These are phyloP conservation scores for Thinopyrum elongatum DNA, from an alignment of 176 grass and related monocot genomes.

Conservation along the genomic window DNA sequence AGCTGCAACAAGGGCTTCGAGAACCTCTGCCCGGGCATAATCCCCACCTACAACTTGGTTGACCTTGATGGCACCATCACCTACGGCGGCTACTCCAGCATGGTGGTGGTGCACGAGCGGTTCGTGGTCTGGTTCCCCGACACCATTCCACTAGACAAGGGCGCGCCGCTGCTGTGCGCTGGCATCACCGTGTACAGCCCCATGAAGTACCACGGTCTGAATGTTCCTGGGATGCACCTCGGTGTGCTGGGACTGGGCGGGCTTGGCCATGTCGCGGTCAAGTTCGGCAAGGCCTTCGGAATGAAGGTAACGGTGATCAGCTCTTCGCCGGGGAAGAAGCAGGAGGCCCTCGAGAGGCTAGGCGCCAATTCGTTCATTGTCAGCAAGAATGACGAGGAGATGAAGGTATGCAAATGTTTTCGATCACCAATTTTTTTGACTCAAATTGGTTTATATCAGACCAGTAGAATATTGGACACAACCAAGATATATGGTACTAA, in stretches of 20 bases:
- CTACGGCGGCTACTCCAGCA: slow-evolving; percentile 60
- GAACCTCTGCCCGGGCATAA: slow-evolving; percentile 29
- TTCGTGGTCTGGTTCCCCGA: slow-evolving; percentile 60
- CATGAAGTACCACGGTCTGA: slow-evolving; percentile 53
- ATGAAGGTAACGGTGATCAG: slow-evolving; percentile 71
- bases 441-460: too few relatives aligned
- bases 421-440: too few relatives aligned
- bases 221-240: slow-evolving; percentile 32
- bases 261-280: slow-evolving; percentile 59
- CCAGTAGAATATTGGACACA: too few relatives aligned
- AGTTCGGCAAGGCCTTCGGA: slow-evolving; percentile 59
- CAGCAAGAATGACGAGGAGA: slow-evolving; percentile 25
- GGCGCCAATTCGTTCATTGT: slow-evolving; percentile 47
- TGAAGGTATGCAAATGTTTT: slow-evolving; percentile 29
- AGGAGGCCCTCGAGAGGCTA: slow-evolving; percentile 50
- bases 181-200: slow-evolving; percentile 67
- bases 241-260: slow-evolving; percentile 29
- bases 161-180: slow-evolving; percentile 67
- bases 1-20: slow-evolving; percentile 44
- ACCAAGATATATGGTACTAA: too few relatives aligned
- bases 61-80: slow-evolving; percentile 48
- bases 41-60: slow-evolving; percentile 52
- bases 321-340: slow-evolving; percentile 41
- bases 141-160: slow-evolving; percentile 42
- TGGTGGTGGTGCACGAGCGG: slow-evolving; percentile 36